Conservation (phyloP, 352 stramenopile species). For the Globisporangium echinulatum region DNA sequence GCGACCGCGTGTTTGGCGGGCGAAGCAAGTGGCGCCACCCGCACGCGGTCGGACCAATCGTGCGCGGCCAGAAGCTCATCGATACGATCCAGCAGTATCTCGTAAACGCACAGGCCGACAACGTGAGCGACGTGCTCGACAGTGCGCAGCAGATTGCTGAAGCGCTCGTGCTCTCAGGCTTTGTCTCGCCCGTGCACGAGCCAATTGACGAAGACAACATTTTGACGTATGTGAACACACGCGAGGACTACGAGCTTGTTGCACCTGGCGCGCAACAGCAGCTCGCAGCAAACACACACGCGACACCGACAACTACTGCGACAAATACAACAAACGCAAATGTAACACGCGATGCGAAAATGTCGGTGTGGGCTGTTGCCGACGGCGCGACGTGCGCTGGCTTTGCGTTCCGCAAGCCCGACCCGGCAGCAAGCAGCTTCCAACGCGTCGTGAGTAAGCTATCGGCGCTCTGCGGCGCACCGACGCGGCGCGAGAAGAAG, state of each 20-base stretch:
- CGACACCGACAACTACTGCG: not conserved
- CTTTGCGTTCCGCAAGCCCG: slow-evolving; percentile 15
- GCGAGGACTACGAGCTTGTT: slow-evolving; percentile 45
- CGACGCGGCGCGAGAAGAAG: slow-evolving; percentile 1
- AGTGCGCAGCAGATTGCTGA: slow-evolving; percentile 19
- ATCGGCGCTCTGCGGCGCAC: slow-evolving; percentile 3
- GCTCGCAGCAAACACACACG: not conserved
- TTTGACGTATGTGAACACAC: slow-evolving; percentile 21
- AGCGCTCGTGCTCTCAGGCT: slow-evolving; percentile 25
- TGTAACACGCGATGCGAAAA: slow-evolving; percentile 1
- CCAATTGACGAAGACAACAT: slow-evolving; percentile 7
- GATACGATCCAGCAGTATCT: slow-evolving; percentile 20
- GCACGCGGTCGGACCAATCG: slow-evolving; percentile 17
- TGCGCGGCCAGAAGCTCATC: slow-evolving; percentile 34
- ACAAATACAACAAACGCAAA: no score
- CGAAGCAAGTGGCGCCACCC: slow-evolving; percentile 5
- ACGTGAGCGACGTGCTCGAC: slow-evolving; percentile 16
- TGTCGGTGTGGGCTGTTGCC: slow-evolving; percentile 30
- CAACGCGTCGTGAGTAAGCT: not conserved
- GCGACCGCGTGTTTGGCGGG: slow-evolving; percentile 13
- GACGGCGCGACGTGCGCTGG: slow-evolving; percentile 26
- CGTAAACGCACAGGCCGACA: slow-evolving; percentile 12
- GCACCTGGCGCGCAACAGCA: slow-evolving; percentile 19
- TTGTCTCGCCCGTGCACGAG: slow-evolving; percentile 25
- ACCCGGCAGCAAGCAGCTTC: not conserved